phyloP scores from a whole-genome alignment of 495 filamentous ascomycete species.

The Cenococcum geophilum region DNA sequence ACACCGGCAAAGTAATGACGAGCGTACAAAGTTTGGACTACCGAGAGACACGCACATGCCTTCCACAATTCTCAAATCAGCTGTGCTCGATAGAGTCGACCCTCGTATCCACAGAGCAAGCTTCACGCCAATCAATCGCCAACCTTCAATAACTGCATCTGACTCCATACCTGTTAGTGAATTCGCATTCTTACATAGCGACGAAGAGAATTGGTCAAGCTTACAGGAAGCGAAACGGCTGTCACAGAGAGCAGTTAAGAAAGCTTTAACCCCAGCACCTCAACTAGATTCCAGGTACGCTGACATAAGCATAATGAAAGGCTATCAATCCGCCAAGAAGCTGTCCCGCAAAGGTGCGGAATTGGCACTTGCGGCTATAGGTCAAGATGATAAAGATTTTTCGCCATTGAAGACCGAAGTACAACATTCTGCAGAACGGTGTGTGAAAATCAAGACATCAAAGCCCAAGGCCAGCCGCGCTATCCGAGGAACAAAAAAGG shows the following conservation, averaged over 20 bases:
- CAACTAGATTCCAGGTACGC: background rate
- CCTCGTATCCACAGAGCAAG: background rate
- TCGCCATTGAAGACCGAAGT: background rate
- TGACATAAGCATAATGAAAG: constrained; percentile 2
- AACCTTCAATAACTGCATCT: background rate
- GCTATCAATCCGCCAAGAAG: constrained; percentile 10
- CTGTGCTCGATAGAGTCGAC: background rate
- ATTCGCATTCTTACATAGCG: background rate
- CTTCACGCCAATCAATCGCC: background rate
- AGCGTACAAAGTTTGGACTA: background rate
- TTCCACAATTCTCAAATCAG: background rate
- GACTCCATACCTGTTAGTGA: background rate
- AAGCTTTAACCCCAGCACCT: background rate
- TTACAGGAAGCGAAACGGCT: background rate
- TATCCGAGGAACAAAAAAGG: background rate
- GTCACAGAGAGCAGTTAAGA: background rate
- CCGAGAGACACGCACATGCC: background rate
- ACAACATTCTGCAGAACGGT: constrained; percentile 10
- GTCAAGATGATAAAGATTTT: background rate
- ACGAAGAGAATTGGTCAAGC: background rate
- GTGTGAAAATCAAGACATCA: background rate
- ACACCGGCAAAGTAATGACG: background rate
- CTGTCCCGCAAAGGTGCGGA: constrained; percentile 5
- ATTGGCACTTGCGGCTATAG: background rate
- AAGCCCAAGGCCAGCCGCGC: background rate